phyloP scores from a whole-genome alignment of 495 filamentous ascomycete genomes.

The Aspergillus coremiiformis region DNA sequence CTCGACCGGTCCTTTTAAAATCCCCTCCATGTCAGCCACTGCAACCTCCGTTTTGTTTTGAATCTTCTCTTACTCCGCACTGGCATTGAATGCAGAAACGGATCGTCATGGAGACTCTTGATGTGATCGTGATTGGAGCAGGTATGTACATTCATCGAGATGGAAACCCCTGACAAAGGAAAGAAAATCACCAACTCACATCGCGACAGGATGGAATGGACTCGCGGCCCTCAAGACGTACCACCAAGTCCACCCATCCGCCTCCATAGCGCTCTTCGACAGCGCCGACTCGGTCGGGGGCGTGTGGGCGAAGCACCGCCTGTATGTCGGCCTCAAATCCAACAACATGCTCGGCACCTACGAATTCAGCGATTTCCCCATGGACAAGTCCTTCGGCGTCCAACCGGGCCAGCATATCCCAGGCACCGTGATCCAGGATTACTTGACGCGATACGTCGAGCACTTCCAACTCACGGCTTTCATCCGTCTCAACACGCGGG shows the following conservation, averaged over 20 bases:
- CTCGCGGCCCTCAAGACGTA: slow-evolving; percentile 56
- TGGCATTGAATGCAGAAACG: too few relatives aligned
- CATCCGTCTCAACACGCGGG: slow-evolving; percentile 47
- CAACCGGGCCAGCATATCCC: slow-evolving; percentile 60
- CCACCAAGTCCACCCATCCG: slow-evolving; percentile 44
- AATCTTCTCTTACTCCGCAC: too few relatives aligned
- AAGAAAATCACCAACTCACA: background rate
- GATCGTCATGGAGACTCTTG: slow-evolving; percentile 18
- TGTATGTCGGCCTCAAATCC: slow-evolving; percentile 62
- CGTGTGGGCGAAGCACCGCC: slow-evolving; percentile 56
- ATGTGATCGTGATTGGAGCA: slow-evolving; percentile 32
- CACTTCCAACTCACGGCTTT: slow-evolving; percentile 48
- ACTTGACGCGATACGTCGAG: slow-evolving; percentile 56
- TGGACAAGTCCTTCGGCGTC: slow-evolving; percentile 57
- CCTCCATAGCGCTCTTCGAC: slow-evolving; percentile 48
- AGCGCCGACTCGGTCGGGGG: slow-evolving; percentile 54
- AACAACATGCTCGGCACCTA: slow-evolving; percentile 58
- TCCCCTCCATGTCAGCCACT: background rate
- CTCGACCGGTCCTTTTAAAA: too few relatives aligned
- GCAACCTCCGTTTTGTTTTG: too few relatives aligned
- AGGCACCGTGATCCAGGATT: slow-evolving; percentile 56
- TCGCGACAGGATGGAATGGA: slow-evolving; percentile 47
- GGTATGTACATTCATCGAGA: slow-evolving; percentile 21
- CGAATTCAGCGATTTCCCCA: slow-evolving; percentile 67
- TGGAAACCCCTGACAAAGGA: background rate